phyloP scores from a whole-genome alignment of 2,329 filamentous ascomycete genomes.

The Chaetomiaceae sp. region DNA sequence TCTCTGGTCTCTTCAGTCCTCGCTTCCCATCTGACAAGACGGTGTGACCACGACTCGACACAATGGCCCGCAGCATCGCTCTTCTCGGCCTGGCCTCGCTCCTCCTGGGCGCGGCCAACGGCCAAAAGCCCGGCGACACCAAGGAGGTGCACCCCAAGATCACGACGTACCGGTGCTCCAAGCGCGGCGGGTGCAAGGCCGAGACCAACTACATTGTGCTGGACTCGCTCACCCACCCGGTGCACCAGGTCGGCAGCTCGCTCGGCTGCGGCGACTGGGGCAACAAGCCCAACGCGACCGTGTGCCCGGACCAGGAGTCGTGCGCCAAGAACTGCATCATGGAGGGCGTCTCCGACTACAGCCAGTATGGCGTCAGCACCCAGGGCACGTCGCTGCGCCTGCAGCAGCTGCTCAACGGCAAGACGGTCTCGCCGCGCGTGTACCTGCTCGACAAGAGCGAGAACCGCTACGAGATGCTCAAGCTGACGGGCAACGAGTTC shows the following conservation, averaged over 20 bases:
- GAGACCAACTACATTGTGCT: constrained; percentile 48
- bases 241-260: constrained; percentile 17
- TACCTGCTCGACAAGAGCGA: constrained; percentile 53
- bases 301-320: constrained; percentile 31
- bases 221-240: constrained; percentile 35
- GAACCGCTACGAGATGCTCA: constrained; percentile 52
- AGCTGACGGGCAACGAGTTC: constrained; percentile 55
- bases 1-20: background rate
- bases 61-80: constrained; percentile 13
- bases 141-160: constrained; percentile 45
- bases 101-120: constrained; percentile 13
- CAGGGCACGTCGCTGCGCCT: constrained; percentile 40
- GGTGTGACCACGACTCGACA: background rate
- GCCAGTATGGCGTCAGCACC: constrained; percentile 28
- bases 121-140: constrained; percentile 15
- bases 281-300: constrained; percentile 14
- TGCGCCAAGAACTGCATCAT: constrained; percentile 27
- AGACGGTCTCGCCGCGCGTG: constrained; percentile 38
- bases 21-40: background rate
- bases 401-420: constrained; percentile 29
- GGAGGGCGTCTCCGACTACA: constrained; percentile 24
- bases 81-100: constrained; percentile 12
- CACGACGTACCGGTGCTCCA: constrained; percentile 48
- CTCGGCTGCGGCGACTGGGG: constrained; percentile 23
- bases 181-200: constrained; percentile 41